Base-by-base conservation (phyloP, 177 flowering plant species). In the Vitis hybrid region DNA sequence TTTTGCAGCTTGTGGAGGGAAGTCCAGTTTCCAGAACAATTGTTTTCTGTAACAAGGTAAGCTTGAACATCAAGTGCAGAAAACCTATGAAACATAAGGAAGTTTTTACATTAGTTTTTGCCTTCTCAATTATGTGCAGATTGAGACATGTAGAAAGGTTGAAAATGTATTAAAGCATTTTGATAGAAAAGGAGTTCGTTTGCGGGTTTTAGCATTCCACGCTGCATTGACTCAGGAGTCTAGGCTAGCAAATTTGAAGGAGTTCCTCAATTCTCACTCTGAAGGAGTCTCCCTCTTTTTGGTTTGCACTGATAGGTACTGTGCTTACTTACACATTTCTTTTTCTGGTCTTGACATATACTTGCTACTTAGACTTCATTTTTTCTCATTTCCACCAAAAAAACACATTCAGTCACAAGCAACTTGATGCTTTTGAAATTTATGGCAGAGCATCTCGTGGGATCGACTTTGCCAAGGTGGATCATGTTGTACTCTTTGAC, bases 261-360 rank as follows among this genome's bases (percentile, higher is more conserved):
- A 87, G 77, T 96, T 96, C 72, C 83, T 80, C 29, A 73, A 53
- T 62, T 64, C 87, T 64, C 80, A 67, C 2, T 67, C 85, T 2
- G 64, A 74, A 55, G 82, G 76, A 59, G 82, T 72, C n/a, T 84
- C 89, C 2, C 48, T 82, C 75, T 89, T 90, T 78, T 70, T 96
- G 75, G 88, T 93, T 66, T 93, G 97, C 86, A 96, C 99, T 19
- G 99, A 95, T 75, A 93, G 98, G 99, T 95, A 87, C 5, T 19
- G 18, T 68, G 12, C 10, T 33, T 14, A 2, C 31, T 0, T 0
- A 29, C 31, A 29, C 31, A 3, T 60, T 45, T 6, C 2, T 20
- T 62, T 39, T 14, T 15, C 62, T 45, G 5, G n/a, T 19, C 14
- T 60, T 11, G 13, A 22, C 10, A 45, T 18, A 13, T 68, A 33